Conservation (phyloP, 305 asterid species). For the Petunia hybrid region DNA sequence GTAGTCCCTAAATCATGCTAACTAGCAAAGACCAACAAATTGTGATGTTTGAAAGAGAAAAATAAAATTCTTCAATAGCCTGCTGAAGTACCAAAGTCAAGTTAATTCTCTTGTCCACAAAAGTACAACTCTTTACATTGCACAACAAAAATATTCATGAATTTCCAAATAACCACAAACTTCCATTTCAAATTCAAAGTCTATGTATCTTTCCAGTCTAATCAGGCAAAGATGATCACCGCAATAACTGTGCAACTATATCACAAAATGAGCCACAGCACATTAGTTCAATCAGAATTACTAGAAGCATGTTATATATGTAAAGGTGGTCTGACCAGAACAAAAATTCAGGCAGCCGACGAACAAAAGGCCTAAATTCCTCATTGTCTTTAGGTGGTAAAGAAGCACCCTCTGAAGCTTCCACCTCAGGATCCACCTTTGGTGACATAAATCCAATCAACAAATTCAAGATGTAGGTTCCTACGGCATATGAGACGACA, state of each 20-base stretch:
- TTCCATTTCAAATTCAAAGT: not conserved
- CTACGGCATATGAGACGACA: slow-evolving; percentile 64
- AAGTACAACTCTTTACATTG: slow-evolving; percentile 1
- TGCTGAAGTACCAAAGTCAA: not conserved
- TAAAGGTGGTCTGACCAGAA: slow-evolving; percentile 60
- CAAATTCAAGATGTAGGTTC: slow-evolving; percentile 67
- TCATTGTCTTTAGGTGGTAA: slow-evolving; percentile 54
- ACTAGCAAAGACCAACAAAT: not conserved
- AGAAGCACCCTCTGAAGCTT: slow-evolving; percentile 64
- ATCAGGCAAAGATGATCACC: slow-evolving; percentile 1
- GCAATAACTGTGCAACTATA: not conserved
- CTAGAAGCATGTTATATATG: not conserved
- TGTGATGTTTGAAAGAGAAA: not conserved
- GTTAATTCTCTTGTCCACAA: not conserved
- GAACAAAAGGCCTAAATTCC: slow-evolving; percentile 66
- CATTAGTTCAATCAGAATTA: not conserved
- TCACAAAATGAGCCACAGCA: slow-evolving; percentile 4
- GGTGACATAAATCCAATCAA: slow-evolving; percentile 82
- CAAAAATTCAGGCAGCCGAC: slow-evolving; percentile 71
- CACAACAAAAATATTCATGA: slow-evolving; percentile 2
- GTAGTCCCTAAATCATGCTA: not conserved
- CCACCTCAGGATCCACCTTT: slow-evolving; percentile 67
- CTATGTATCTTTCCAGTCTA: not conserved
- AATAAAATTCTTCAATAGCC: no score
- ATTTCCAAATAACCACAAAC: not conserved